Evolutionary conservation across 306 rosid species (phyloP).

Genomic region (Geum urbanum): DNA sequence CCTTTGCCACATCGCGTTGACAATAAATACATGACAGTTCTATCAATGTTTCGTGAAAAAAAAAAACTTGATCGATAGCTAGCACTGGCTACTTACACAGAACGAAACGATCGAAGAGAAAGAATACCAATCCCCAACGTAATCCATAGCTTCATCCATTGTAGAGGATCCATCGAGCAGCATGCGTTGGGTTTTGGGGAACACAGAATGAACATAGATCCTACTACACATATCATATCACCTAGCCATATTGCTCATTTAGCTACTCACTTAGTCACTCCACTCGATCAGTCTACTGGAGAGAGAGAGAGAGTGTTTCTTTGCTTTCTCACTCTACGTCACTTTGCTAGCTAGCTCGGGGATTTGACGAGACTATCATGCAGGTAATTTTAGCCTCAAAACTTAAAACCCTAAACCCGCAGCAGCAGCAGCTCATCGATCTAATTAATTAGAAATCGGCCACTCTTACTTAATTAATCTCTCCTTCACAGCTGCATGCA

Average conservation of each 20-base stretch:
- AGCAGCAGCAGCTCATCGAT: not conserved
- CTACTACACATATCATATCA: too few species aligned
- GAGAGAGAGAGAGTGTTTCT: too few species aligned
- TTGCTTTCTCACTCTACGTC: slow-evolving; percentile 13
- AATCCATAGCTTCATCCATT: too few species aligned
- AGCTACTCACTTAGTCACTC: too few species aligned
- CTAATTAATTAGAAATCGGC: not conserved
- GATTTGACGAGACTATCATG: slow-evolving; percentile 23
- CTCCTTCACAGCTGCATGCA: not conserved
- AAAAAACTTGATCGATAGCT: not conserved
- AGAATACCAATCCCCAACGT: too few species aligned
- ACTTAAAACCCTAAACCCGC: not conserved
- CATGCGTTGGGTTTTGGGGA: too few species aligned
- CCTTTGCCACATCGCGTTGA: not conserved
- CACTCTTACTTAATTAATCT: not conserved
- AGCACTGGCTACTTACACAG: not conserved
- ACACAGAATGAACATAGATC: too few species aligned
- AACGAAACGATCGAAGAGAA: too few species aligned
- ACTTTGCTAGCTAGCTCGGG: slow-evolving; percentile 1
- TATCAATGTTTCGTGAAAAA: not conserved
- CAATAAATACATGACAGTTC: not conserved
- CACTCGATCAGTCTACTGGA: not conserved
- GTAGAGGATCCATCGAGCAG: too few species aligned
- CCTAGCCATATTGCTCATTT: not conserved
- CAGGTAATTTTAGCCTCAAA: not conserved